Evolutionary conservation across 441 rosid species (phyloP).

Genomic region (Populus hybrid): DNA sequence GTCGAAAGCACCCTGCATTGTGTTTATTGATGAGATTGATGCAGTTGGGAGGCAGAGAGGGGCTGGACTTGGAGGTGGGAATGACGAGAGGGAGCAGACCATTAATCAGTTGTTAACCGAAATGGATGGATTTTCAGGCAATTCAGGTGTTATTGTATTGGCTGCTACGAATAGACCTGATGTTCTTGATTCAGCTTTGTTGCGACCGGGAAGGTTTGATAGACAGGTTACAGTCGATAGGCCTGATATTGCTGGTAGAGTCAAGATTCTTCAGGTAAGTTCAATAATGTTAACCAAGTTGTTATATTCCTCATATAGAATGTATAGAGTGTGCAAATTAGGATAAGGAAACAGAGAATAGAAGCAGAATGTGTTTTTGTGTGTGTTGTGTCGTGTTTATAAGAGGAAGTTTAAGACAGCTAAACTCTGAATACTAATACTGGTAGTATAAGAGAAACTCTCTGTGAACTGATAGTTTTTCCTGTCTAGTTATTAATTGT

Average conservation of each 20-base stretch:
- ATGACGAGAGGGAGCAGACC: constrained; percentile 89
- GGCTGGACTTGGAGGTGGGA: constrained; percentile 91
- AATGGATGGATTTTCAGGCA: constrained; percentile 91
- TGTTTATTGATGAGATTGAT: constrained; percentile 82
- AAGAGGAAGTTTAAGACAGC: neutral
- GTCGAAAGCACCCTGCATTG: constrained; percentile 74
- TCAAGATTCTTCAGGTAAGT: constrained; percentile 79
- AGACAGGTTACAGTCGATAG: constrained; percentile 83
- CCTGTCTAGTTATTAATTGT: constrained; percentile 2
- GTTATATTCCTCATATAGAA: neutral
- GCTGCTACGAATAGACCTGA: constrained; percentile 87
- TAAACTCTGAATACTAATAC: neutral
- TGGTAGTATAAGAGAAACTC: neutral
- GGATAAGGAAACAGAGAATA: neutral
- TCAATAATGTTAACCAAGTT: neutral
- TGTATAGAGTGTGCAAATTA: neutral
- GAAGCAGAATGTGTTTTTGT: neutral
- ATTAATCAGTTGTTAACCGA: constrained; percentile 83
- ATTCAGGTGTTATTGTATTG: constrained; percentile 85
- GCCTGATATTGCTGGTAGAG: constrained; percentile 97
- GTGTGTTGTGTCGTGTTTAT: neutral
- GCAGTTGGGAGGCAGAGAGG: constrained; percentile 96
- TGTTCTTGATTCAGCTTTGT: constrained; percentile 78
- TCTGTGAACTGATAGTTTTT: neutral
- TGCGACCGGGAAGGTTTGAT: constrained; percentile 86